Conservation (phyloP, 257 asterid species). For the Solanum peruvianum region DNA sequence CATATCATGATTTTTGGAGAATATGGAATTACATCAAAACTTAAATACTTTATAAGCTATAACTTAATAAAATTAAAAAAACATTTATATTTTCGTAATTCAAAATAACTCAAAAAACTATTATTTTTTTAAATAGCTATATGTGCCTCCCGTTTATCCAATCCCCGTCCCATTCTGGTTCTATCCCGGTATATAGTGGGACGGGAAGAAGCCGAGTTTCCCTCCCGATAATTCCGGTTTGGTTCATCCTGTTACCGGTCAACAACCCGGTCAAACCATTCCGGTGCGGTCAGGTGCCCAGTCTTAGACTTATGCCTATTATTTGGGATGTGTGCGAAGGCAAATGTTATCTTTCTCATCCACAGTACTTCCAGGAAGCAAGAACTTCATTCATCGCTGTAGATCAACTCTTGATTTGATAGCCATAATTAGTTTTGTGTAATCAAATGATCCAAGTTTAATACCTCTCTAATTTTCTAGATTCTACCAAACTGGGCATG, state of each 20-base stretch:
- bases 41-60: not conserved
- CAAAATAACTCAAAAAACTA: not conserved
- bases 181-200: not conserved
- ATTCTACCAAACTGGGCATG: not conserved
- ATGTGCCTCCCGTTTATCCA: not conserved
- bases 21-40: not conserved
- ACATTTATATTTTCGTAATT: too few relatives aligned
- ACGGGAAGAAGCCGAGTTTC: not conserved
- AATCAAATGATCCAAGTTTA: not conserved
- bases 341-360: not conserved
- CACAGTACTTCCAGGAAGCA: not conserved
- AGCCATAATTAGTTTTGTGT: not conserved
- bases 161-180: not conserved
- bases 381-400: not conserved
- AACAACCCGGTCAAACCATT: not conserved
- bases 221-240: not conserved
- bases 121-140: too few relatives aligned
- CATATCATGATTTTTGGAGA: too few relatives aligned
- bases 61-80: not conserved
- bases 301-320: not conserved
- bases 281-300: too few relatives aligned
- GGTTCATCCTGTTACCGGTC: not conserved
- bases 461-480: not conserved
- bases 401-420: not conserved
- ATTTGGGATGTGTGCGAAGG: not conserved